These are phyloP conservation scores for Ophiorrhiza pumila DNA, from an alignment of 257 asterid species.

Conservation along the genomic window DNA sequence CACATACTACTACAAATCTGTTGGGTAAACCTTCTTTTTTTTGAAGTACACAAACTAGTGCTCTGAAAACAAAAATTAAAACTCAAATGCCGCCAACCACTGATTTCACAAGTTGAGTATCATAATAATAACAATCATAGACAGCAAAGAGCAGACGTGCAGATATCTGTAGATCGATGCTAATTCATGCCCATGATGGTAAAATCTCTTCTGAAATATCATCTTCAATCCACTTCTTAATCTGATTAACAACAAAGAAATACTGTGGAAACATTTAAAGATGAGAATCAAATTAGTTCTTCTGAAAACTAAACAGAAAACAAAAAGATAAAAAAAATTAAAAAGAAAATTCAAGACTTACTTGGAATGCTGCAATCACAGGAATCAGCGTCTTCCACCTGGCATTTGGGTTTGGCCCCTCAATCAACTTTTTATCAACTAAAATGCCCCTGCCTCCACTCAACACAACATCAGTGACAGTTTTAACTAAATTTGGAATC, in stretches of 20 bases:
- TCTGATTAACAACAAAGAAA: constrained; percentile 58
- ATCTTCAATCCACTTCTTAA: constrained; percentile 51
- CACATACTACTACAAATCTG: constrained; percentile 3
- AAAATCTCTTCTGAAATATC: constrained; percentile 52
- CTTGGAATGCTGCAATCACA: constrained; percentile 68
- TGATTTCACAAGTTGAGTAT: constrained; percentile 14
- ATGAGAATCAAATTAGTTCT: constrained; percentile 3
- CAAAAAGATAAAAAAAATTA: background rate
- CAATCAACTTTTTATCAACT: constrained; percentile 75
- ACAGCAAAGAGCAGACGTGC: constrained; percentile 2
- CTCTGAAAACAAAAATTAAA: constrained; percentile 4
- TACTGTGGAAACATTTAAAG: constrained; percentile 43
- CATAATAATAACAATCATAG: background rate
- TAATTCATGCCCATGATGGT: constrained; percentile 53
- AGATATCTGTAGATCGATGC: background rate
- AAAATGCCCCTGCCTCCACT: constrained; percentile 63
- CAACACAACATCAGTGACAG: constrained; percentile 56
- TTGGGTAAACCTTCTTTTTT: constrained; percentile 3
- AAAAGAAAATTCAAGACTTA: constrained; percentile 26
- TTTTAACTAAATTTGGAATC: constrained; percentile 75
- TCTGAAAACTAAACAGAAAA: background rate
- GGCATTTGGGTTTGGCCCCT: constrained; percentile 81
- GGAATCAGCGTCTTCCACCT: constrained; percentile 76
- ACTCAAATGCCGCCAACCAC: constrained; percentile 35
- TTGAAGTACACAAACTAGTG: background rate